Evolutionary conservation across 106 monocot genomes (phyloP).

Genomic region (Platanthera guangdongensis): DNA sequence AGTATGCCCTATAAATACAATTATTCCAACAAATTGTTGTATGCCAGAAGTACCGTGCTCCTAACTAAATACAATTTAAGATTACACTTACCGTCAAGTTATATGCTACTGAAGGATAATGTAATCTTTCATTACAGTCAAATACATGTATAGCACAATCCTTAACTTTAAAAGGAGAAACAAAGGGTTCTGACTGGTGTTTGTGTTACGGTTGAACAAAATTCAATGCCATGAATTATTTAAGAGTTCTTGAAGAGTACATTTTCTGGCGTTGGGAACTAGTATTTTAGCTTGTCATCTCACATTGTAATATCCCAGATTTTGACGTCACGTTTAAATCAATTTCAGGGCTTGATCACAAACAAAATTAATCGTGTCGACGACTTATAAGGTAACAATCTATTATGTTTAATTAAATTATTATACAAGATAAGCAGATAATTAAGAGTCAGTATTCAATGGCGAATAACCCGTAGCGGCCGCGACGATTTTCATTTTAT

Average conservation of each 20-base stretch:
- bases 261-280: background rate
- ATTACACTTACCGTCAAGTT: background rate
- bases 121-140: background rate
- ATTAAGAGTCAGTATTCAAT: too few relatives aligned
- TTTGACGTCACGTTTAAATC: too few relatives aligned
- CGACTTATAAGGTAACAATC: too few relatives aligned
- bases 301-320: too few relatives aligned
- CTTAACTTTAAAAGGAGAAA: background rate
- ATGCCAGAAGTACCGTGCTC: background rate
- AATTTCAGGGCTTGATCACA: too few relatives aligned
- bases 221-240: background rate
- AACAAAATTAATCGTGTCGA: too few relatives aligned
- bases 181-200: background rate
- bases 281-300: background rate
- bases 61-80: constrained; percentile 2
- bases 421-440: too few relatives aligned
- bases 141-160: too few relatives aligned
- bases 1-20: background rate
- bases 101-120: background rate
- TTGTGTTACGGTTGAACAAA: background rate
- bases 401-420: too few relatives aligned
- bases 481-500: too few relatives aligned
- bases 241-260: background rate
- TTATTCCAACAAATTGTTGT: background rate
- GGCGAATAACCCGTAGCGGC: too few relatives aligned